Evolutionary conservation across 768 basidiomycete species (phyloP).

Genomic region (Podaxis carcinomalis): DNA sequence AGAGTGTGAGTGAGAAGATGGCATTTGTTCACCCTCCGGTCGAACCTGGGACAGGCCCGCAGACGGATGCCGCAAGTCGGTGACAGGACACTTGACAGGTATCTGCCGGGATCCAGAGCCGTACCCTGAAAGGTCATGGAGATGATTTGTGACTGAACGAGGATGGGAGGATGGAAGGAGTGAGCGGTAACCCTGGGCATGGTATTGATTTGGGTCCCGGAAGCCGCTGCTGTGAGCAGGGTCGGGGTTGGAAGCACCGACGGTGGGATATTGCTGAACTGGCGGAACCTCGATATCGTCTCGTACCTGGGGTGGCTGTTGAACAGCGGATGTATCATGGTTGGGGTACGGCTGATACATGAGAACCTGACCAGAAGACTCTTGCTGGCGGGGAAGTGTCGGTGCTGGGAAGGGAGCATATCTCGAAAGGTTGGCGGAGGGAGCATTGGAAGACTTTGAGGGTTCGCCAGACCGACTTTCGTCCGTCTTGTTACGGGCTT

Average conservation of each 20-base stretch:
- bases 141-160: not conserved
- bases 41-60: not conserved
- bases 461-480: conserved; percentile 26
- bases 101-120: not conserved
- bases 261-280: conserved; percentile 12
- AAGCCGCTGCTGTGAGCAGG: not conserved
- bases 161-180: conserved; percentile 3
- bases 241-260: not conserved
- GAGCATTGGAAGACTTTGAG: conserved; percentile 24
- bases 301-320: conserved; percentile 17
- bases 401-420: conserved; percentile 38
- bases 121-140: not conserved
- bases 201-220: conserved; percentile 1
- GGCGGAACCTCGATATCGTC: conserved; percentile 18
- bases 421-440: conserved; percentile 21
- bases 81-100: not conserved
- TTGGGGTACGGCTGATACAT: conserved; percentile 40
- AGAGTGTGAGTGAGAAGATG: not conserved
- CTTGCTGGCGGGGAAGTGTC: conserved; percentile 23
- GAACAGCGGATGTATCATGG: conserved; percentile 13
- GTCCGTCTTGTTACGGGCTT: conserved; percentile 42
- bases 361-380: conserved; percentile 26
- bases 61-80: not conserved
- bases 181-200: not conserved
- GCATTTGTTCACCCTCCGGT: not conserved